Conservation (phyloP, 2,329 filamentous ascomycete species). For the Chaetomium sp. region DNA sequence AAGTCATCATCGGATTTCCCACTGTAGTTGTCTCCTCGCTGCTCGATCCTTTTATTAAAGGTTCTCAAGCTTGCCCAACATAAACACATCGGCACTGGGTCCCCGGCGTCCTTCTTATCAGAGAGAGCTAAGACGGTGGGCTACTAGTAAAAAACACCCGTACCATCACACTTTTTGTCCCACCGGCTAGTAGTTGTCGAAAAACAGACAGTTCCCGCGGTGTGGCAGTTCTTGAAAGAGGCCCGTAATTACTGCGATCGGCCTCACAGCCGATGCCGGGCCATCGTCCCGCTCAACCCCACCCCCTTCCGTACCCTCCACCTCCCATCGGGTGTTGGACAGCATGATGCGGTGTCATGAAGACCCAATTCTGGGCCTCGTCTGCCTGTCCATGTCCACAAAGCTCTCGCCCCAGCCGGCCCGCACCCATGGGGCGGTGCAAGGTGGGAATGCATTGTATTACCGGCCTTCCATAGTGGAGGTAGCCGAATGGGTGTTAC, state of each 20-base stretch:
- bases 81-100: no score
- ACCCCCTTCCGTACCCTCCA: background rate
- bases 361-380: background rate
- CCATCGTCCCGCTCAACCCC: background rate
- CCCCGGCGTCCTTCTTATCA: no score
- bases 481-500: background rate
- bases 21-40: background rate
- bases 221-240: no score
- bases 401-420: conserved; percentile 6
- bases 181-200: no score
- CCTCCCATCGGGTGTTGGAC: background rate
- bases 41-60: background rate
- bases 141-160: no score
- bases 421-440: background rate
- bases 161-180: no score
- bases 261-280: background rate
- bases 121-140: no score
- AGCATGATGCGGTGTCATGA: conserved; percentile 1
- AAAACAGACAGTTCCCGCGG: no score
- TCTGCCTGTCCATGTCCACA: background rate
- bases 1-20: background rate
- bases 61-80: no score
- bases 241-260: no score
- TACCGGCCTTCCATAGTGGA: conserved; percentile 6
- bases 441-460: background rate